Evolutionary conservation across 371 early-diverging fungal genomes (phyloP).

Genomic region (Mucor ambiguus): DNA sequence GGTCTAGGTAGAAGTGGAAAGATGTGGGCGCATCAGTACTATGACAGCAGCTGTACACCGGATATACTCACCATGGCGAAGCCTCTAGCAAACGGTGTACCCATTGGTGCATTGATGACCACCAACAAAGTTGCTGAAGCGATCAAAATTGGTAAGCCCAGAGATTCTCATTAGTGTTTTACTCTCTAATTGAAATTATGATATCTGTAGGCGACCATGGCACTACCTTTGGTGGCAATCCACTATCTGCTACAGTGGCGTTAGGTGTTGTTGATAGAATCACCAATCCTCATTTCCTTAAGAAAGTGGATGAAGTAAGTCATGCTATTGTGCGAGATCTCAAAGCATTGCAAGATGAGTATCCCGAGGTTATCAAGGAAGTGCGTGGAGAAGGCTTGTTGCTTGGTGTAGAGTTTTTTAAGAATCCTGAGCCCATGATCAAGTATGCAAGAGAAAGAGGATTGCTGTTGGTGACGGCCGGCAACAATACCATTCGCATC

Average conservation of each 20-base stretch:
- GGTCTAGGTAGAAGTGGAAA: conserved; percentile 91
- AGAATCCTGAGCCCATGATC: conserved; percentile 61
- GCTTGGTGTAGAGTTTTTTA: conserved; percentile 63
- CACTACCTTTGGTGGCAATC: conserved; percentile 84
- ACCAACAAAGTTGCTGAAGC: conserved; percentile 69
- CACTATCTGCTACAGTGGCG: conserved; percentile 75
- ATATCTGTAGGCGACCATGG: conserved; percentile 81
- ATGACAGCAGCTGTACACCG: conserved; percentile 65
- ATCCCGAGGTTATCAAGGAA: conserved; percentile 48
- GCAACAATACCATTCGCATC: conserved; percentile 75
- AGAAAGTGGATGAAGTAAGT: conserved; percentile 65
- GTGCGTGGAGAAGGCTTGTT: conserved; percentile 80
- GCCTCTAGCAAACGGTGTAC: conserved; percentile 92
- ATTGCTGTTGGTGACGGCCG: conserved; percentile 73
- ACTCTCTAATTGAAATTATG: not conserved
- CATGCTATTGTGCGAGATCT: conserved; percentile 57
- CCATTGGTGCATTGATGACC: conserved; percentile 87
- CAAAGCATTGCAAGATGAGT: conserved; percentile 17
- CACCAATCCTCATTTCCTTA: conserved; percentile 54
- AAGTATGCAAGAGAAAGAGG: conserved; percentile 67
- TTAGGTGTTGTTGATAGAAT: conserved; percentile 70
- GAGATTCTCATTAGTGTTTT: conserved; percentile 2
- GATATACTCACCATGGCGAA: conserved; percentile 93
- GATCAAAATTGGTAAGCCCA: conserved; percentile 60
- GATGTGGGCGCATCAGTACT: conserved; percentile 82